Percentiles rank a stretch among this genome's conserved stretches.
phyloP scores from a whole-genome alignment of 164 flowering plant genomes.

The Umbellularia californica region DNA sequence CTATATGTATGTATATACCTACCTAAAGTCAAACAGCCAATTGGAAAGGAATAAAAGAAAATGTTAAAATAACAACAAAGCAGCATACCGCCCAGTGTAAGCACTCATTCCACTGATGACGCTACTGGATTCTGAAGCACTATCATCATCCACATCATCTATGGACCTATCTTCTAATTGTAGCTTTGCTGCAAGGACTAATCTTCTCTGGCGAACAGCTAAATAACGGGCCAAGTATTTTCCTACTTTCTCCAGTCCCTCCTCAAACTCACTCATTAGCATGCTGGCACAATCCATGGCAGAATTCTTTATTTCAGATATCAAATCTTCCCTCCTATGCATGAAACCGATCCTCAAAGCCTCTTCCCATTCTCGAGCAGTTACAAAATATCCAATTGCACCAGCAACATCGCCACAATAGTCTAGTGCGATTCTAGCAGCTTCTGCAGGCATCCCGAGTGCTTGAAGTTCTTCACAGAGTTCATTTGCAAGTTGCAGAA shows the following conservation, averaged over 20 bases:
- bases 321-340: slow-evolving; percentile 56
- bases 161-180: slow-evolving; percentile 55
- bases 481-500: slow-evolving; percentile 64
- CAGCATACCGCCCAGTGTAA: slow-evolving; percentile 74
- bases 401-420: slow-evolving; percentile 66
- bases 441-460: slow-evolving; percentile 89
- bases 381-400: slow-evolving; percentile 52
- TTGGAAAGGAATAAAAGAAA: background rate
- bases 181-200: slow-evolving; percentile 81
- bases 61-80: background rate
- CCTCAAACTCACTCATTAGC: slow-evolving; percentile 60
- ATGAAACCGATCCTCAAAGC: slow-evolving; percentile 79
- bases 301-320: slow-evolving; percentile 53
- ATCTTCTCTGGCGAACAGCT: slow-evolving; percentile 93
- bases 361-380: slow-evolving; percentile 94
- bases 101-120: slow-evolving; percentile 97
- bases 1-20: too few relatives aligned
- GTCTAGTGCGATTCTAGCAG: slow-evolving; percentile 86
- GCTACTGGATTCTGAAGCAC: slow-evolving; percentile 89
- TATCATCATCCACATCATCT: slow-evolving; percentile 68
- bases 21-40: background rate
- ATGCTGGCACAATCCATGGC: slow-evolving; percentile 68
- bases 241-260: slow-evolving; percentile 86
- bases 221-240: slow-evolving; percentile 86
- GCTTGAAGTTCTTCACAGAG: slow-evolving; percentile 94